Evolutionary conservation across 1,284 basidiomycete genomes (phyloP).

Genomic region (Fomitopsis betulina): DNA sequence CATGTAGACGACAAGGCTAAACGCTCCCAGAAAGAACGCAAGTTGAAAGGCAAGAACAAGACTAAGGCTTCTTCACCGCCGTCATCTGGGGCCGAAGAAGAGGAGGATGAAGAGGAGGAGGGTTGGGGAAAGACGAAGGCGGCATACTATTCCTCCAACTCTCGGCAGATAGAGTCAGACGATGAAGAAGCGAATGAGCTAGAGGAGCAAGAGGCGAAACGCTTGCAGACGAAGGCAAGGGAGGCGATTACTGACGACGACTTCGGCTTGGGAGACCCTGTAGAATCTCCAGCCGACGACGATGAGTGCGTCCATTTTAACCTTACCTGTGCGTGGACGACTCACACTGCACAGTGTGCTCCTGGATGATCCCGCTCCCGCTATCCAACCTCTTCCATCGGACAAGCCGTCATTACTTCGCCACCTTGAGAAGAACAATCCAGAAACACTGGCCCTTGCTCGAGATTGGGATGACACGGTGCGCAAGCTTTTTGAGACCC

Average conservation of each 20-base stretch:
- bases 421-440: constrained; percentile 76
- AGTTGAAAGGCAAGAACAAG: constrained; percentile 32
- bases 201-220: constrained; percentile 83
- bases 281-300: constrained; percentile 35
- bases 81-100: constrained; percentile 29
- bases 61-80: constrained; percentile 6
- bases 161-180: constrained; percentile 73
- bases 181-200: constrained; percentile 84
- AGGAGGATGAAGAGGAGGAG: constrained; percentile 58
- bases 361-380: constrained; percentile 29
- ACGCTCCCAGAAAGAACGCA: constrained; percentile 31
- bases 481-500: constrained; percentile 47
- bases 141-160: constrained; percentile 85
- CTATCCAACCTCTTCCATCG: constrained; percentile 34
- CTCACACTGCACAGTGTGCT: constrained; percentile 24
- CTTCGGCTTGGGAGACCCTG: constrained; percentile 76
- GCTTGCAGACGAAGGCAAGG: constrained; percentile 74
- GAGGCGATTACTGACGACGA: constrained; percentile 76
- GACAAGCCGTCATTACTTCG: constrained; percentile 66
- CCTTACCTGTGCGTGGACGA: neutral
- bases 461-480: constrained; percentile 73
- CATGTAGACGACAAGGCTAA: constrained; percentile 34
- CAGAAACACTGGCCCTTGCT: constrained; percentile 73
- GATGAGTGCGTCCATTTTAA: constrained; percentile 37
- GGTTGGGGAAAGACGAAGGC: constrained; percentile 77